Percentiles rank a stretch among this genome's conserved stretches.
Evolutionary conservation across 2,329 filamentous ascomycete genomes (phyloP).

Genomic region (Monosporascus cannonballus): DNA sequence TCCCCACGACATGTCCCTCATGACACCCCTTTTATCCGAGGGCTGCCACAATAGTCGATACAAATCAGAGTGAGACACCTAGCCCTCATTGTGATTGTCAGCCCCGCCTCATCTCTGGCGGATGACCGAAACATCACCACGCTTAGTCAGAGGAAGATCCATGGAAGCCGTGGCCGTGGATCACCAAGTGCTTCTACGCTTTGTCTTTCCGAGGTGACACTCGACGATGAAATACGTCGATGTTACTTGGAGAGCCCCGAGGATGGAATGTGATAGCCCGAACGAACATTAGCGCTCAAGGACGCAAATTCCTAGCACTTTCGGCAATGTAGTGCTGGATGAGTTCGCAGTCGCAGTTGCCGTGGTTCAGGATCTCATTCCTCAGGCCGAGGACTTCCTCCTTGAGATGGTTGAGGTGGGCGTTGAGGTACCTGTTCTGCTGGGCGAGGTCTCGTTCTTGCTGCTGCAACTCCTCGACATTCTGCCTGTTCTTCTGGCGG

Average conservation of each 20-base stretch:
- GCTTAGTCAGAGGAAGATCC: too few relatives aligned
- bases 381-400: slow-evolving; percentile 23
- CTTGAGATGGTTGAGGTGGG: slow-evolving; percentile 16
- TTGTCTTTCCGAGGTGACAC: neutral
- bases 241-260: too few relatives aligned
- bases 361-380: slow-evolving; percentile 24
- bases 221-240: neutral
- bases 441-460: slow-evolving; percentile 20
- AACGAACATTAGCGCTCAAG: neutral
- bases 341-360: slow-evolving; percentile 20
- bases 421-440: slow-evolving; percentile 16
- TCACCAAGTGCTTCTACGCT: neutral
- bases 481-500: slow-evolving; percentile 49
- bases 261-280: neutral
- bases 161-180: neutral
- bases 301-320: neutral
- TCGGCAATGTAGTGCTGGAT: slow-evolving; percentile 16
- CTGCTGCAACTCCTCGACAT: slow-evolving; percentile 40
- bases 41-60: too few relatives aligned
- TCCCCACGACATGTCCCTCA: too few relatives aligned
- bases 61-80: too few relatives aligned
- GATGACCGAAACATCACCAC: too few relatives aligned
- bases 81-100: too few relatives aligned
- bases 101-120: too few relatives aligned
- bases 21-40: too few relatives aligned